Evolutionary conservation across 768 basidiomycete species (phyloP), one percentile per base, ranked within the genome.

Genomic region (Clavulina sp.): DNA sequence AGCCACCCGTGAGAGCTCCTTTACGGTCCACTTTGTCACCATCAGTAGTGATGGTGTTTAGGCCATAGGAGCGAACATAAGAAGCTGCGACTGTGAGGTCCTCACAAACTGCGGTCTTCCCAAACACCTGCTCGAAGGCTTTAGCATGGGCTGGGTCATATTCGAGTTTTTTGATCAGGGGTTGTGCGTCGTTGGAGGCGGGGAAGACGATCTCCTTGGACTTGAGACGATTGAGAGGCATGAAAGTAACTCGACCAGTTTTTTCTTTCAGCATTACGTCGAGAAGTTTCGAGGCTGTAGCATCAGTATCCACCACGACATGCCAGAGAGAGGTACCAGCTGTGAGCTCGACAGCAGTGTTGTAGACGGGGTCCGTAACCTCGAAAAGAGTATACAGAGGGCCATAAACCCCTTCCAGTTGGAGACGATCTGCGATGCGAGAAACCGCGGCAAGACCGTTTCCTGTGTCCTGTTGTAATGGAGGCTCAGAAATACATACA

Each of bases 21-120:
- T 93, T 96, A 49, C 91, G 76, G 63, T 99, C 95, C 50, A 93
- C 91, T 61, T 88, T 89, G 70, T 99, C 95, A 47, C 95, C 95
- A 58, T 93, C 92, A 34, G 95, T 75, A 1, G 95, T 99, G 65
- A 97, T 97, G 21, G 89, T 91, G 66, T 93, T 96, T 62, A 97
- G 82, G 1, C 81, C 81, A 62, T 97, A 91, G 59, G 81, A 84
- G 64, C 93, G 84, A 48, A 92, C 88, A 63, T 95, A 97, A 5
- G 86, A 84, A 4, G 89, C 86, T 23, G 91, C 92, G 56, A 89
- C 81, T 5, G 81, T 81, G 52, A 99, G 74, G 63, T 95, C 88
- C 41, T 83, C 77, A 63, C 93, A 96, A 23, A 99, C 87, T 63
- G 92, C 88, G 0, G 93, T 97, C 66, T 89, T 89, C 33, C 92